Evolutionary conservation across 768 basidiomycete species (phyloP).

Genomic region (Panaeolus papilionaceus): DNA sequence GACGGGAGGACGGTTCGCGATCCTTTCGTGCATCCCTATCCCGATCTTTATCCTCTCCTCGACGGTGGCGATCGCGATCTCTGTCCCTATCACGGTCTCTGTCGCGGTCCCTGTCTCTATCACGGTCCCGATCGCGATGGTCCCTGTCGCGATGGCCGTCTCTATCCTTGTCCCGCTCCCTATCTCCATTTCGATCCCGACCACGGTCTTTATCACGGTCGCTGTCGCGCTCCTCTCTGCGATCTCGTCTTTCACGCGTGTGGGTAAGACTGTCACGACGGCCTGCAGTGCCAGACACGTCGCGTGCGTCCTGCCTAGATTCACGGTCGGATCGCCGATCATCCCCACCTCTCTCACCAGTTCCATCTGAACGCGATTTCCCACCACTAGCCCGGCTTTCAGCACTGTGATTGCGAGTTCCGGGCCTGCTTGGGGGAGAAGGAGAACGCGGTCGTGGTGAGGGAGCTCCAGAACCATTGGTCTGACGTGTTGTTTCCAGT

Average conservation of each 20-base stretch:
- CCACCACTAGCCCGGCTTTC: conserved; percentile 79
- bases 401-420: conserved; percentile 70
- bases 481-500: conserved; percentile 47
- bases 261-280: conserved; percentile 61
- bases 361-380: conserved; percentile 57
- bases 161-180: conserved; percentile 47
- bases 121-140: conserved; percentile 54
- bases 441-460: conserved; percentile 69
- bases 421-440: conserved; percentile 70
- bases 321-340: conserved; percentile 64
- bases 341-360: conserved; percentile 51
- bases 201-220: conserved; percentile 41
- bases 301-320: conserved; percentile 49
- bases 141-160: conserved; percentile 53
- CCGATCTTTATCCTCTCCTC: conserved; percentile 64
- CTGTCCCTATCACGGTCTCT: conserved; percentile 65
- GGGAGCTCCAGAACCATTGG: conserved; percentile 56
- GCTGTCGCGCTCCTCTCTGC: conserved; percentile 42
- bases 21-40: conserved; percentile 70
- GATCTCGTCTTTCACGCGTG: conserved; percentile 52
- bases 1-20: conserved; percentile 44
- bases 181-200: conserved; percentile 33
- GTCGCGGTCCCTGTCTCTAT: conserved; percentile 62
- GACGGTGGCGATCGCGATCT: conserved; percentile 60
- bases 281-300: conserved; percentile 42